A percentile compares a stretch with the other conserved stretches of the same genome.
phyloP scores from a whole-genome alignment of 345 rosid species.

The Citrus reticulata region DNA sequence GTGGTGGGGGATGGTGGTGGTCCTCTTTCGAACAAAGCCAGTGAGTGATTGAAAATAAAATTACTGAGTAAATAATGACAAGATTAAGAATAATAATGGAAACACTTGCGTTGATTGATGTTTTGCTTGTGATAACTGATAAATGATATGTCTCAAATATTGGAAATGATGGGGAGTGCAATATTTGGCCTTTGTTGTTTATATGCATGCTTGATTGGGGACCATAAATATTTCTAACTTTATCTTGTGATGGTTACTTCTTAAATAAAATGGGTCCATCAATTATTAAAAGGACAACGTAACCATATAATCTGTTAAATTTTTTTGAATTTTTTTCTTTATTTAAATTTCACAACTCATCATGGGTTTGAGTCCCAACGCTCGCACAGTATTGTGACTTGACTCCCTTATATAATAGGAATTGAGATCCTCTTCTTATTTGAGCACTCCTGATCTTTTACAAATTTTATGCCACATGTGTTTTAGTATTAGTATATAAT shows the following conservation, averaged over 20 bases:
- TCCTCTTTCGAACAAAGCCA: not conserved
- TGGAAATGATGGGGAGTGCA: slow-evolving; percentile 1
- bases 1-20: not conserved
- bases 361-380: too few relatives aligned
- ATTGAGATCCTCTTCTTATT: accelerated
- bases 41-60: not conserved
- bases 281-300: not conserved
- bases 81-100: not conserved
- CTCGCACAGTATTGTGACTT: too few relatives aligned
- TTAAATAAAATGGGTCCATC: not conserved
- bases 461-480: accelerated
- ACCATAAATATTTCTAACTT: not conserved
- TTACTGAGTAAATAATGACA: not conserved
- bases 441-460: accelerated
- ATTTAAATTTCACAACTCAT: too few relatives aligned
- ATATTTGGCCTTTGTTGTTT: not conserved
- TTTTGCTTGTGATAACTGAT: not conserved
- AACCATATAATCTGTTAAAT: not conserved
- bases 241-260: not conserved
- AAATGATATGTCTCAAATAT: not conserved
- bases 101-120: slow-evolving; percentile 19
- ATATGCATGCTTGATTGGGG: not conserved
- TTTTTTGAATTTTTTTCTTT: too few relatives aligned
- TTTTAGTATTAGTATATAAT: too few relatives aligned
- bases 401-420: too few relatives aligned